Percentiles rank a stretch among this genome's conserved stretches.
Conservation (phyloP, 768 basidiomycete species). For the Neoboletus magnificus region DNA sequence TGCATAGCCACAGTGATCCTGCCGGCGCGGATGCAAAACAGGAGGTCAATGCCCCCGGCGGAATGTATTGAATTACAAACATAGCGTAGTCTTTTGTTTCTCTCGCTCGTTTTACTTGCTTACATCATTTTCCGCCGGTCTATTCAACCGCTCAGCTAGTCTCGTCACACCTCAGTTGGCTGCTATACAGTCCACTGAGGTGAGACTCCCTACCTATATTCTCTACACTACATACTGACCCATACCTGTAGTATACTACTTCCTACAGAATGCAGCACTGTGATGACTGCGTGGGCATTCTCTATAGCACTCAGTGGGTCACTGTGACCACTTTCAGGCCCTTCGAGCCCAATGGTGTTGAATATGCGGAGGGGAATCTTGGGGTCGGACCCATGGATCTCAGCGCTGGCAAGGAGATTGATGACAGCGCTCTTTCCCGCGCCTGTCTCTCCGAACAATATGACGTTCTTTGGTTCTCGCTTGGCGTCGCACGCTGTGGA, state of each 20-base stretch:
- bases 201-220: too few species aligned
- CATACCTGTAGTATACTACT: too few species aligned
- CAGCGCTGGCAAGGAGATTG: not conserved
- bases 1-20: not conserved
- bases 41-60: not conserved
- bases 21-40: not conserved
- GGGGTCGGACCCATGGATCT: not conserved
- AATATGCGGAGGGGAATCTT: not conserved
- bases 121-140: too few species aligned
- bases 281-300: not conserved
- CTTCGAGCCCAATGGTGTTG: not conserved
- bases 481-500: not conserved
- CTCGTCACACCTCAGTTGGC: too few species aligned
- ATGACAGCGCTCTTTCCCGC: constrained; percentile 3
- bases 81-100: too few species aligned
- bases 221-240: too few species aligned
- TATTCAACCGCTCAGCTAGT: too few species aligned
- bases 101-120: too few species aligned
- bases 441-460: constrained; percentile 8
- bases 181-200: too few species aligned
- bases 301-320: not conserved
- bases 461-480: not conserved
- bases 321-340: not conserved
- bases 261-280: not conserved
- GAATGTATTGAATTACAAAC: too few species aligned